A percentile compares a stretch with the other conserved stretches of the same genome.
phyloP scores from a whole-genome alignment of 306 rosid genomes.

The Fragaria ananassa region DNA sequence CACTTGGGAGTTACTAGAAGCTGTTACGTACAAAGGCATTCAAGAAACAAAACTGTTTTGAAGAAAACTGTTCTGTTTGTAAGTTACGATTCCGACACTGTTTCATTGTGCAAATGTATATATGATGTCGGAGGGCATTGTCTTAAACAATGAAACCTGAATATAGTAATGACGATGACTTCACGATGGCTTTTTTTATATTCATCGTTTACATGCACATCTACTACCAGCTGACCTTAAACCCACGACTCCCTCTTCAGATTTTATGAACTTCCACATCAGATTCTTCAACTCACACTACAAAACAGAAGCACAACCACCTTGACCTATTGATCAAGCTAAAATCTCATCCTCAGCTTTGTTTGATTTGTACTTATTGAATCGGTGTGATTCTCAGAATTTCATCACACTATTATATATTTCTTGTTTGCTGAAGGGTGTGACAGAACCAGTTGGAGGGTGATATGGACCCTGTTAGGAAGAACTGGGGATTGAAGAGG shows the following conservation, averaged over 20 bases:
- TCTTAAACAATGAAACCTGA: not conserved
- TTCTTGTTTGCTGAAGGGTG: not conserved
- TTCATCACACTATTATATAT: not conserved
- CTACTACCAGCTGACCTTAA: not conserved
- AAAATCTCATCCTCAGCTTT: not conserved
- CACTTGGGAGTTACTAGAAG: not conserved
- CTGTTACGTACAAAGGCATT: not conserved
- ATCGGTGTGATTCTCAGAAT: not conserved
- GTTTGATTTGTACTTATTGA: not conserved
- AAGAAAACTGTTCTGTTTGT: not conserved
- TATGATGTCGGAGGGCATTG: not conserved
- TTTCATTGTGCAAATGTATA: not conserved
- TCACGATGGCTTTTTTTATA: not conserved
- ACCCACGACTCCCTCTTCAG: not conserved
- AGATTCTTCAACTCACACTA: constrained; percentile 2
- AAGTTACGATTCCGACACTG: not conserved
- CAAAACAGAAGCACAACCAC: not conserved
- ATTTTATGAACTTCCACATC: not conserved
- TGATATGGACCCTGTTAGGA: constrained; percentile 12
- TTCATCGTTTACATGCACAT: not conserved
- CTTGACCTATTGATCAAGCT: not conserved
- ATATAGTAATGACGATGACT: not conserved
- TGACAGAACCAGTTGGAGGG: not conserved
- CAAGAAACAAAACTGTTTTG: not conserved
- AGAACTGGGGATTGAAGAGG: constrained; percentile 6